These are phyloP conservation scores for Choiromyces venosus DNA, from an alignment of 495 filamentous ascomycete species.

Conservation along the genomic window DNA sequence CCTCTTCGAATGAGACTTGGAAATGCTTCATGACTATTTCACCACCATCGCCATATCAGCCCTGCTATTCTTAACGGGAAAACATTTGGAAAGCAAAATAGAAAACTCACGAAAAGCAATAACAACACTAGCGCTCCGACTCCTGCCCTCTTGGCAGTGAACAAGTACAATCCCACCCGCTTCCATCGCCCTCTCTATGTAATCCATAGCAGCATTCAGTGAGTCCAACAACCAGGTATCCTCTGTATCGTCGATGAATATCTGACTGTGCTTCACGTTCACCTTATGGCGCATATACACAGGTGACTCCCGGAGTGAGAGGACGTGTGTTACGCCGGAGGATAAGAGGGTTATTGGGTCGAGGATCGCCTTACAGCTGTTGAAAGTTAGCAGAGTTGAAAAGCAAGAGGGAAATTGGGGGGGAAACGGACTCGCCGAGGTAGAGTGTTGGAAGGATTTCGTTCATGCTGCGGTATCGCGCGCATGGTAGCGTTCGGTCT, in stretches of 20 bases:
- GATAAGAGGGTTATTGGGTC: slow-evolving; percentile 32
- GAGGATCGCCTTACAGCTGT: slow-evolving; percentile 32
- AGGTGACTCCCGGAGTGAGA: slow-evolving; percentile 30
- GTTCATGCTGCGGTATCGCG: slow-evolving; percentile 34
- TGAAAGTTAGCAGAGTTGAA: slow-evolving; percentile 6
- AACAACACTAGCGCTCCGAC: slow-evolving; percentile 31
- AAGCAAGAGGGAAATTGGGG: not conserved
- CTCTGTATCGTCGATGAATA: slow-evolving; percentile 33
- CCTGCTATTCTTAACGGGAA: too few species aligned
- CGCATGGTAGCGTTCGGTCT: slow-evolving; percentile 33
- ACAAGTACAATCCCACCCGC: slow-evolving; percentile 27
- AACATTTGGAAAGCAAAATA: too few species aligned
- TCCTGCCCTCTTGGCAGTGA: slow-evolving; percentile 32
- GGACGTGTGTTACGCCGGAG: slow-evolving; percentile 31
- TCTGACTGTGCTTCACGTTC: slow-evolving; percentile 33
- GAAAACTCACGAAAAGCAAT: slow-evolving; percentile 30
- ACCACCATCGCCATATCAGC: not conserved
- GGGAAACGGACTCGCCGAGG: slow-evolving; percentile 29
- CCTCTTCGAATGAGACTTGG: slow-evolving; percentile 27
- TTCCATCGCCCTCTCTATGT: slow-evolving; percentile 28
- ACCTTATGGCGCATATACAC: slow-evolving; percentile 32
- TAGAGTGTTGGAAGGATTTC: slow-evolving; percentile 33
- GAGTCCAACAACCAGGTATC: slow-evolving; percentile 33
- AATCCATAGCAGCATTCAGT: slow-evolving; percentile 29
- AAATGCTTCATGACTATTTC: slow-evolving; percentile 34